Evolutionary conservation across 2,329 filamentous ascomycete species (phyloP).

Genomic region (Xylaria arbuscula): DNA sequence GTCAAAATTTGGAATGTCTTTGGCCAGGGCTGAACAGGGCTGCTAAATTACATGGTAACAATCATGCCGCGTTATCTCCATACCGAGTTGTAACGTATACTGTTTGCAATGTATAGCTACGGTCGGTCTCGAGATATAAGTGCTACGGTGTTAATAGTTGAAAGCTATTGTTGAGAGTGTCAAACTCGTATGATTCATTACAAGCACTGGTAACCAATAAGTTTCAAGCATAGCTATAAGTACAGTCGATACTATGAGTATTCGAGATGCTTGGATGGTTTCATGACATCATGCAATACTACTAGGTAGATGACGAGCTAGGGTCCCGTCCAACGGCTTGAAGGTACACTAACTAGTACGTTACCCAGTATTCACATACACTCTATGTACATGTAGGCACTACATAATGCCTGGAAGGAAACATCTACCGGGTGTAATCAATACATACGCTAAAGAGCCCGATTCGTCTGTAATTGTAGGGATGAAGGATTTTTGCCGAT

Average conservation of each 20-base stretch:
- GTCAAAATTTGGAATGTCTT: constrained; percentile 41
- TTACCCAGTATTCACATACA: too few species aligned
- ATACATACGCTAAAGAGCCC: constrained; percentile 14
- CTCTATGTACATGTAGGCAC: not conserved
- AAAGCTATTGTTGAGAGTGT: not conserved
- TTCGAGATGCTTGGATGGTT: constrained; percentile 1
- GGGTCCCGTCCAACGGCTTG: not conserved
- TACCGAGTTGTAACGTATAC: not conserved
- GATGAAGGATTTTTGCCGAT: not conserved
- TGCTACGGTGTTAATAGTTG: not conserved
- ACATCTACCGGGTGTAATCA: not conserved
- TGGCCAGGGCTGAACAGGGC: constrained; percentile 17
- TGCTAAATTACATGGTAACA: constrained; percentile 32
- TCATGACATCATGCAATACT: constrained; percentile 38
- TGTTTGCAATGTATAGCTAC: not conserved
- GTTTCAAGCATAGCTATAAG: not conserved
- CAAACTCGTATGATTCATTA: not conserved
- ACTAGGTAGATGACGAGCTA: constrained; percentile 10
- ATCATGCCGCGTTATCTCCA: constrained; percentile 12
- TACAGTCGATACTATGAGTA: too few species aligned
- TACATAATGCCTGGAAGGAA: not conserved
- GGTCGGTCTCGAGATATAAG: not conserved
- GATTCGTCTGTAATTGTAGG: constrained; percentile 17
- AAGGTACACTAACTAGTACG: not conserved
- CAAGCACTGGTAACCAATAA: not conserved